A percentile compares a stretch with the other conserved stretches of the same genome.
phyloP scores from a whole-genome alignment of 768 basidiomycete species.

The Ramaria rubella region DNA sequence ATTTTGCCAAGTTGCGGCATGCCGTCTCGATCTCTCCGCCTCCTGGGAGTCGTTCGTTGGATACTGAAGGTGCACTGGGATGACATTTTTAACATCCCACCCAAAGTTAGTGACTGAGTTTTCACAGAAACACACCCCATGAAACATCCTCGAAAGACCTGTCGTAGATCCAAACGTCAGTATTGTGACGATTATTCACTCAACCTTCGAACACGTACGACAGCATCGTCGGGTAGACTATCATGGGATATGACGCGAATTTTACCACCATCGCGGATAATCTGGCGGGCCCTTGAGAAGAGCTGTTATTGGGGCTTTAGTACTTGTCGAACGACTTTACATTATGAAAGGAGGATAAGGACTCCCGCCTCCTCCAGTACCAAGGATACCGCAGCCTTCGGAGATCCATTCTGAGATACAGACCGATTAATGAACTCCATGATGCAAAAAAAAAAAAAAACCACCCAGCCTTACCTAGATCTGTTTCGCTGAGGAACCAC shows the following conservation, averaged over 20 bases:
- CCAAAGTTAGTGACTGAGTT: too few relatives aligned
- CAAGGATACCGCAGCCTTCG: conserved; percentile 56
- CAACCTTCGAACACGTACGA: conserved; percentile 35
- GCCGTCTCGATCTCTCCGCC: conserved; percentile 15
- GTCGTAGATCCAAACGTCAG: conserved; percentile 32
- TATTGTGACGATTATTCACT: conserved; percentile 28
- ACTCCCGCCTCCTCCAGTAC: conserved; percentile 57
- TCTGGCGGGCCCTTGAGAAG: conserved; percentile 35
- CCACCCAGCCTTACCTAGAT: conserved; percentile 25
- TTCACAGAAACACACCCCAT: conserved; percentile 32
- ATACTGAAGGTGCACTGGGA: conserved; percentile 9
- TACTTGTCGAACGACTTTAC: too few relatives aligned
- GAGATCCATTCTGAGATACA: conserved; percentile 47
- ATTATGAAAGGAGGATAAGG: conserved; percentile 47
- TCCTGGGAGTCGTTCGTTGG: conserved; percentile 10
- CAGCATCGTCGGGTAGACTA: conserved; percentile 36
- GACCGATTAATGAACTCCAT: too few relatives aligned
- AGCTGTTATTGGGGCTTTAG: too few relatives aligned
- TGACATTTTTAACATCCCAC: too few relatives aligned
- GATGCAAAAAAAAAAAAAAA: too few relatives aligned
- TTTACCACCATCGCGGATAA: conserved; percentile 42
- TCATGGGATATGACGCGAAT: conserved; percentile 42
- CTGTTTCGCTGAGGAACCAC: conserved; percentile 42
- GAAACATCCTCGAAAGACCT: conserved; percentile 21
- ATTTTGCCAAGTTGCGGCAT: conserved; percentile 16